Conservation (phyloP, 306 rosid genomes). For the Pyrus betulifolia region DNA sequence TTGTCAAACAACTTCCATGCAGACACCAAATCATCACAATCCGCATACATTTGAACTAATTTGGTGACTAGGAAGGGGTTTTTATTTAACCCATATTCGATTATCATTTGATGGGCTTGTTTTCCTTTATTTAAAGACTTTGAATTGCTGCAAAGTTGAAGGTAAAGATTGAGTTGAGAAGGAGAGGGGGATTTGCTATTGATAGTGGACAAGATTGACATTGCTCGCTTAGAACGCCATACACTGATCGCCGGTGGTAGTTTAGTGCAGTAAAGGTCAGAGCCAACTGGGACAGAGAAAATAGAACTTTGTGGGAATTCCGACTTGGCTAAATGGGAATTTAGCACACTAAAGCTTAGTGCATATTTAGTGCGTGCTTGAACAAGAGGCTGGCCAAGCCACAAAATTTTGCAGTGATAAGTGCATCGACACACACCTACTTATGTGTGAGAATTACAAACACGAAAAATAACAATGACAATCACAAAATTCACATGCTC, state of each 20-base stretch:
- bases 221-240: conserved; percentile 13
- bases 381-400: too few species aligned
- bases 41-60: conserved; percentile 39
- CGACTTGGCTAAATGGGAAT: neutral
- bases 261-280: neutral
- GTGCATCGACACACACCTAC: too few species aligned
- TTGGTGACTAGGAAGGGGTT: conserved; percentile 32
- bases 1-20: conserved; percentile 16
- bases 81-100: conserved; percentile 9
- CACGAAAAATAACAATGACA: neutral
- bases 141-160: conserved; percentile 31
- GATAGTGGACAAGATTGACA: conserved; percentile 6
- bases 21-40: conserved; percentile 24
- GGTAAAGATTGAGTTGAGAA: conserved; percentile 14
- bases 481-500: neutral
- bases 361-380: neutral
- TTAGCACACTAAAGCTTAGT: neutral
- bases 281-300: neutral
- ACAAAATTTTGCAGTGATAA: too few species aligned
- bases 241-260: conserved; percentile 2
- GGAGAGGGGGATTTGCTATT: neutral
- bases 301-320: neutral
- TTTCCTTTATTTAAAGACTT: conserved; percentile 34
- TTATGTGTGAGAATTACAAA: neutral
- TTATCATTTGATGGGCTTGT: conserved; percentile 27